Percentiles rank a stretch among this genome's conserved stretches.
These are phyloP conservation scores for Macrotyloma uniflorum DNA, from an alignment of 306 rosid species.

Conservation along the genomic window DNA sequence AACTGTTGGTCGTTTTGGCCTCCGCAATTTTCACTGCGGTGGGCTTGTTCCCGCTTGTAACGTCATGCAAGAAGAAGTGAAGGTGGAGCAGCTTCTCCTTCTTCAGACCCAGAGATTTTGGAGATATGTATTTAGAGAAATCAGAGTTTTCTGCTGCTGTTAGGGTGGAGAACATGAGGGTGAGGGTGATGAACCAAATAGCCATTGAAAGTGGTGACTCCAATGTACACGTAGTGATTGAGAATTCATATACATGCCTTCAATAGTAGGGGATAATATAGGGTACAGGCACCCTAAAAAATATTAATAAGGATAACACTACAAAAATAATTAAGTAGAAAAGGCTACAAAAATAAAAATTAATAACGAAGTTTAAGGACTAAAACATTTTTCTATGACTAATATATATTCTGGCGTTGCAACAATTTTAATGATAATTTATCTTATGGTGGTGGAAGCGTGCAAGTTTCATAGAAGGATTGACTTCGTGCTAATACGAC, in stretches of 20 bases:
- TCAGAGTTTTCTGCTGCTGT: neutral
- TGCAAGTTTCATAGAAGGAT: too few relatives aligned
- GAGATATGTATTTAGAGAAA: conserved; percentile 34
- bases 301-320: too few relatives aligned
- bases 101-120: conserved; percentile 32
- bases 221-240: neutral
- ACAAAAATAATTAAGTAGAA: too few relatives aligned
- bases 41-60: conserved; percentile 49
- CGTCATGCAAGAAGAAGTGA: conserved; percentile 64
- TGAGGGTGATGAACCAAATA: neutral
- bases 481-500: too few relatives aligned
- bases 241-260: too few relatives aligned
- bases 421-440: too few relatives aligned
- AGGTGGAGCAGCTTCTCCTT: conserved; percentile 60
- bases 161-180: neutral
- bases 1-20: conserved; percentile 38
- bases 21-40: conserved; percentile 41
- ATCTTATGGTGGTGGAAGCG: too few relatives aligned
- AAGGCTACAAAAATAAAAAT: too few relatives aligned
- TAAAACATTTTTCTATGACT: too few relatives aligned
- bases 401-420: too few relatives aligned
- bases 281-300: too few relatives aligned
- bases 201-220: neutral
- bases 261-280: neutral
- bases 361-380: too few relatives aligned